Conservation (phyloP, 805 yeast species). For the Zygotorulaspora florentina region DNA sequence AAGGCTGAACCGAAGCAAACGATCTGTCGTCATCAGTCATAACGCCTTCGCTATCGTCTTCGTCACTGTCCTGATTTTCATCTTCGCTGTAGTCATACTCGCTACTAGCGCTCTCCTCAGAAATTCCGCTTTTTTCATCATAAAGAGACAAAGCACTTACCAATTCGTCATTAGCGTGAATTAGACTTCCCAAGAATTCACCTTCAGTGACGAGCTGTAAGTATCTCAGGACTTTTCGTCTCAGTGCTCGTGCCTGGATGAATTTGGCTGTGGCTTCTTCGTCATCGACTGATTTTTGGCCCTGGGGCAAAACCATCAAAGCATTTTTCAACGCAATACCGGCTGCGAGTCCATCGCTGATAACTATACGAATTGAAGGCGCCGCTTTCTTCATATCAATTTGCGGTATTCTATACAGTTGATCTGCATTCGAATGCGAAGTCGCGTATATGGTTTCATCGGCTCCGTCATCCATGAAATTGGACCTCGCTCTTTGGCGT, state of each 20-base stretch:
- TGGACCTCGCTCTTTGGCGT: conserved; percentile 3
- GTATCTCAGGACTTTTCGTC: conserved; percentile 76
- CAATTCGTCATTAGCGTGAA: conserved; percentile 87
- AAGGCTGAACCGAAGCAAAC: conserved; percentile 15
- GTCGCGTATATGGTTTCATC: conserved; percentile 38
- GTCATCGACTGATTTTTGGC: conserved; percentile 60
- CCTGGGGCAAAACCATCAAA: conserved; percentile 43
- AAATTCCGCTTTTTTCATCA: conserved; percentile 45
- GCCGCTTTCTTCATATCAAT: conserved; percentile 66
- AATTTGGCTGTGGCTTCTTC: conserved; percentile 58
- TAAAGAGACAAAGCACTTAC: conserved; percentile 67
- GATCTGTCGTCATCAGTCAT: conserved; percentile 11
- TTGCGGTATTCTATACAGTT: conserved; percentile 54
- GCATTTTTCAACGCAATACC: conserved; percentile 67
- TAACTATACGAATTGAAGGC: conserved; percentile 61
- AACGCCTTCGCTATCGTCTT: conserved; percentile 16
- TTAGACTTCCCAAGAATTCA: conserved; percentile 79
- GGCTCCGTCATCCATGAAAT: conserved; percentile 52
- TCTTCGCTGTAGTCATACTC: conserved; percentile 37
- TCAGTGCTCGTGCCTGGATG: conserved; percentile 65
- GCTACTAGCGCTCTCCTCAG: conserved; percentile 42
- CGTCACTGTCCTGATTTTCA: conserved; percentile 25
- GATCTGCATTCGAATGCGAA: conserved; percentile 23
- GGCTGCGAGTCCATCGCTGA: conserved; percentile 72
- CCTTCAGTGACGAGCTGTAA: conserved; percentile 81